Conservation (phyloP, 306 rosid genomes). For the Ormosia emarginata region DNA sequence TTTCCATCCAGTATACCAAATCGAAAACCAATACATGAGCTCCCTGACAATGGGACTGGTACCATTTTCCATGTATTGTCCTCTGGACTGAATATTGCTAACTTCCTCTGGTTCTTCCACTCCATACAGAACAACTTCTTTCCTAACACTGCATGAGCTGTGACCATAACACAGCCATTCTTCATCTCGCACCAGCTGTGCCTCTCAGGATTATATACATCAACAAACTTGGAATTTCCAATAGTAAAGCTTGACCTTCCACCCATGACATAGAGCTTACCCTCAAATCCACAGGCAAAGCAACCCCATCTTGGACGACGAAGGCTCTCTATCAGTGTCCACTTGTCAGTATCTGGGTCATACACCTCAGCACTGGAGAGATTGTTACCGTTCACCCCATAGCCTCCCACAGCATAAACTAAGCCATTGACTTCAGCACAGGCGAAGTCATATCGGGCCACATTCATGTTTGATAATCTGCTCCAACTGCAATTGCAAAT, state of each 20-base stretch:
- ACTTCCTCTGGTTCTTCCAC: conserved; percentile 90
- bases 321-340: conserved; percentile 76
- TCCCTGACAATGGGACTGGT: conserved; percentile 77
- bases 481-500: conserved; percentile 65
- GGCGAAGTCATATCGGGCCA: conserved; percentile 79
- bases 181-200: conserved; percentile 84
- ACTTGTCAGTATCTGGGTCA: conserved; percentile 61
- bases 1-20: conserved; percentile 71
- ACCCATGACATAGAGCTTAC: conserved; percentile 91
- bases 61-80: conserved; percentile 85
- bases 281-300: conserved; percentile 84
- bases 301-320: conserved; percentile 98
- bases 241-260: conserved; percentile 96
- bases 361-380: conserved; percentile 85
- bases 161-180: conserved; percentile 99
- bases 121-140: conserved; percentile 87
- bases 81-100: conserved; percentile 64
- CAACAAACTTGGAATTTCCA: conserved; percentile 87
- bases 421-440: conserved; percentile 73
- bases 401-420: conserved; percentile 80
- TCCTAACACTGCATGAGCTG: conserved; percentile 79
- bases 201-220: conserved; percentile 68
- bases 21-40: conserved; percentile 62
- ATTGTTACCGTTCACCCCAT: conserved; percentile 55
- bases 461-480: conserved; percentile 61